These are phyloP conservation scores for Mariannaea elegans DNA, from an alignment of 2,329 filamentous ascomycete genomes.

Conservation along the genomic window DNA sequence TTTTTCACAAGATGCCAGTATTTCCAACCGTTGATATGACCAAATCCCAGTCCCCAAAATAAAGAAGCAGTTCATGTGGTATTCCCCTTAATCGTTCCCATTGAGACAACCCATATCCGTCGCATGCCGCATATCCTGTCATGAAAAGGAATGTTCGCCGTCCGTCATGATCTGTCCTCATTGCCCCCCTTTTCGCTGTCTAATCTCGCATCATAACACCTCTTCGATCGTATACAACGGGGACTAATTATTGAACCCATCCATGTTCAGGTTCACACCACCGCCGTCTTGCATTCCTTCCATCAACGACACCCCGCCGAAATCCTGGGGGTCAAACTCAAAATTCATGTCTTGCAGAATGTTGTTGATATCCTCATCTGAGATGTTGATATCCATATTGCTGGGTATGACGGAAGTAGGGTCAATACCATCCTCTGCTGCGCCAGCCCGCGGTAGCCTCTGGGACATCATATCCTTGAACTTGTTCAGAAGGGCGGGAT, in stretches of 20 bases:
- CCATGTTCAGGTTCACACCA: constrained; percentile 41
- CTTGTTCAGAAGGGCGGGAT: constrained; percentile 59
- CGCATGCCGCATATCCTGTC: constrained; percentile 5
- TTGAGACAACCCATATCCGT: not conserved
- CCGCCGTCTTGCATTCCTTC: constrained; percentile 43
- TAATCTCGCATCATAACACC: constrained; percentile 15
- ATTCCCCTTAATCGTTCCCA: not conserved
- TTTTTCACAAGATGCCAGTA: not conserved
- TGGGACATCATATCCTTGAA: constrained; percentile 59
- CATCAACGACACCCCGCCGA: constrained; percentile 33
- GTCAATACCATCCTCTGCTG: constrained; percentile 12
- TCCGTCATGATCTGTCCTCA: constrained; percentile 4
- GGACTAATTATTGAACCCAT: constrained; percentile 34
- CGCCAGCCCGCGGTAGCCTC: constrained; percentile 35
- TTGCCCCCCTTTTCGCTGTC: not conserved
- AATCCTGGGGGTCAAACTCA: constrained; percentile 46
- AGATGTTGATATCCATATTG: constrained; percentile 48
- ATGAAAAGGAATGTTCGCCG: constrained; percentile 5
- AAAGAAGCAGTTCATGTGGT: not conserved
- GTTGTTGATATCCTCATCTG: constrained; percentile 50
- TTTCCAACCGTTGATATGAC: not conserved
- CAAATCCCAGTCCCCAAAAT: not conserved
- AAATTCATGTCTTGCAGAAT: constrained; percentile 56
- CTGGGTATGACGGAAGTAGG: constrained; percentile 32
- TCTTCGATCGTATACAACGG: constrained; percentile 37